These are phyloP conservation scores for Skeletonema grethae DNA, from an alignment of 108 stramenopile genomes.

Conservation along the genomic window DNA sequence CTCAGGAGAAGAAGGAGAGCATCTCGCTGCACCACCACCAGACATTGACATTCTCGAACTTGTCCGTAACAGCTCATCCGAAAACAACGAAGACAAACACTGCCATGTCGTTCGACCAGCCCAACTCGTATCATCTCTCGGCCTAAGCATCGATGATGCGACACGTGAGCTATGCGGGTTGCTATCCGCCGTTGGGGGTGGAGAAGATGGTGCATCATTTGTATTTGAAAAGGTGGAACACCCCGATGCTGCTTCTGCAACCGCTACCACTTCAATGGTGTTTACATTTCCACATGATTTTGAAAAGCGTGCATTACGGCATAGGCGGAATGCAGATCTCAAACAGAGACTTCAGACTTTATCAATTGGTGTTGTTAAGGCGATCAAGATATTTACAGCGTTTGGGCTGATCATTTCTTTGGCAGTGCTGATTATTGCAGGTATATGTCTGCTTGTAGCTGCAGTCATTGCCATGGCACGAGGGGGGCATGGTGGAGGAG, in stretches of 20 bases:
- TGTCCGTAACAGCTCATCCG: neutral
- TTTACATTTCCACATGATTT: slow-evolving; percentile 86
- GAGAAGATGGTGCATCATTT: slow-evolving; percentile 71
- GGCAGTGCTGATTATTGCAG: slow-evolving; percentile 65
- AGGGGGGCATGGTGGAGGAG: slow-evolving; percentile 35
- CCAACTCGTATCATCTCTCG: slow-evolving; percentile 63
- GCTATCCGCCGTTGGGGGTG: slow-evolving; percentile 70
- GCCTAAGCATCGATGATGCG: slow-evolving; percentile 79
- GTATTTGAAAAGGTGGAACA: slow-evolving; percentile 56
- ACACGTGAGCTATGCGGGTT: slow-evolving; percentile 78
- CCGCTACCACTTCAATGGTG: slow-evolving; percentile 58
- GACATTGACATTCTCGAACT: neutral
- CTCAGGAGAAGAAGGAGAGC: neutral
- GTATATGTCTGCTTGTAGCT: slow-evolving; percentile 66
- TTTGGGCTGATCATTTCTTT: slow-evolving; percentile 84
- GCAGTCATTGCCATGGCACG: slow-evolving; percentile 76
- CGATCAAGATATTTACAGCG: slow-evolving; percentile 68
- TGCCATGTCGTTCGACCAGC: slow-evolving; percentile 61
- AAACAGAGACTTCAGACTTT: slow-evolving; percentile 26
- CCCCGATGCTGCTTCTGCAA: slow-evolving; percentile 13
- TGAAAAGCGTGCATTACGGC: slow-evolving; percentile 44
- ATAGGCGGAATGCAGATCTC: slow-evolving; percentile 48
- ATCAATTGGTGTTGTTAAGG: slow-evolving; percentile 37
- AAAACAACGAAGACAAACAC: neutral
- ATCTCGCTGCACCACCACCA: neutral